Base-by-base conservation (phyloP, 2,329 filamentous ascomycete species). In the Drechslerella stenobrocha region DNA sequence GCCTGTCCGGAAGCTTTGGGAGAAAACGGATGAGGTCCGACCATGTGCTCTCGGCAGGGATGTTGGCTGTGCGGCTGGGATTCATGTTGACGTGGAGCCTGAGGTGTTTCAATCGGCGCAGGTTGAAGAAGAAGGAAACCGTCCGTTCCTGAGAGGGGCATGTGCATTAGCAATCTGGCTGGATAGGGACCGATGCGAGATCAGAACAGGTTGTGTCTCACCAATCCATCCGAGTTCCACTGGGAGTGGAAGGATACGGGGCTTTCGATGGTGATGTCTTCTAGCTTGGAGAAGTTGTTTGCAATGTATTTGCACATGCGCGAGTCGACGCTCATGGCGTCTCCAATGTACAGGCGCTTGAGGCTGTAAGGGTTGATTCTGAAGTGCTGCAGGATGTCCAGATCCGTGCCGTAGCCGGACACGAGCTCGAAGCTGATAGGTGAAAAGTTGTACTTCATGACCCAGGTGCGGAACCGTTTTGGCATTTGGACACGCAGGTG, bases 11-110 rank as follows among this genome's bases (percentile, higher is more conserved):
- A 8, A 67, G 23, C 44, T 67, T 67, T 5, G 63, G 63, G 23
- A 67, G 63, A 22, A 67, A 67, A 8, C 42, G 63, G 20, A 67
- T 52, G 23, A 67, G 55, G 24, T 67, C 63, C 6, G 63, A 55
- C 63, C 63, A 67, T 28, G 63, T 67, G 26, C 55, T 60, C 30
- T 67, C 63, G n/a, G 63, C 55, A 13, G 63, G 63, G 56, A 67
- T 67, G 37, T 67, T 67, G 18, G 63, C 63, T 15, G 63, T 67
- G 51, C 63, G 63, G 55, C 63, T 67, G 44, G 63, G 63, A 40
- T 67, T 67, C 63, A 67, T 67, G 40, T 67, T 67, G 50, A 67
- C 63, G 50, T 67, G 63, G 42, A 67, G 63, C 28, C 63, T 47
- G 52, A 67, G 63, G 35, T 67, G 63, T 40, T 59, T 67, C 51